Conservation (phyloP, 495 filamentous ascomycete species). For the Penicillium mononematosum region DNA sequence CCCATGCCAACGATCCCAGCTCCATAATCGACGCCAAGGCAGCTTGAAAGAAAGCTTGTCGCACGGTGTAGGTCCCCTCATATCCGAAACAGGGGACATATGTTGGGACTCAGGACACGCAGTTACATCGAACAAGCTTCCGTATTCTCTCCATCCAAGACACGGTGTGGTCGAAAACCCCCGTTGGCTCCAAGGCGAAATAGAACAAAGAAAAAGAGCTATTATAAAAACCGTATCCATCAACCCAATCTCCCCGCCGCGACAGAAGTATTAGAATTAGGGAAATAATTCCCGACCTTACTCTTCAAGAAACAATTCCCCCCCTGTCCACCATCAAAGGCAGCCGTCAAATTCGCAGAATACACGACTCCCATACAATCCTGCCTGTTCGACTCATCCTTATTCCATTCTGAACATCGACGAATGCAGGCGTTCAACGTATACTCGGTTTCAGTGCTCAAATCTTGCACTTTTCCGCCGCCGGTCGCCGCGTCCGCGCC, state of each 20-base stretch:
- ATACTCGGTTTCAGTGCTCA: conserved; percentile 6
- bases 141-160: no score
- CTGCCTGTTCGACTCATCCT: background rate
- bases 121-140: no score
- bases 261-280: conserved; percentile 7
- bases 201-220: no score
- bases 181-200: no score
- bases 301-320: conserved; percentile 15
- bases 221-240: background rate
- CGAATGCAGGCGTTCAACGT: conserved; percentile 10
- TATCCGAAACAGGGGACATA: no score
- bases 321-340: conserved; percentile 11
- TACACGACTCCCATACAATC: conserved; percentile 10
- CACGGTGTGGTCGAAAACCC: no score
- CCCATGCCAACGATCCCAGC: no score
- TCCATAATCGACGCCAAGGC: no score
- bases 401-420: conserved; percentile 7
- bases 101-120: no score
- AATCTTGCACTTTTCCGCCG: conserved; percentile 4
- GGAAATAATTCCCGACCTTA: conserved; percentile 6
- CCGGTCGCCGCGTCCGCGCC: background rate
- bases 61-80: no score
- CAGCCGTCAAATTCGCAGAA: conserved; percentile 11
- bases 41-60: no score
- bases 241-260: conserved; percentile 5